These are phyloP conservation scores for Haematococcus sp. DNA, from an alignment of 139 green algal species.

Conservation along the genomic window DNA sequence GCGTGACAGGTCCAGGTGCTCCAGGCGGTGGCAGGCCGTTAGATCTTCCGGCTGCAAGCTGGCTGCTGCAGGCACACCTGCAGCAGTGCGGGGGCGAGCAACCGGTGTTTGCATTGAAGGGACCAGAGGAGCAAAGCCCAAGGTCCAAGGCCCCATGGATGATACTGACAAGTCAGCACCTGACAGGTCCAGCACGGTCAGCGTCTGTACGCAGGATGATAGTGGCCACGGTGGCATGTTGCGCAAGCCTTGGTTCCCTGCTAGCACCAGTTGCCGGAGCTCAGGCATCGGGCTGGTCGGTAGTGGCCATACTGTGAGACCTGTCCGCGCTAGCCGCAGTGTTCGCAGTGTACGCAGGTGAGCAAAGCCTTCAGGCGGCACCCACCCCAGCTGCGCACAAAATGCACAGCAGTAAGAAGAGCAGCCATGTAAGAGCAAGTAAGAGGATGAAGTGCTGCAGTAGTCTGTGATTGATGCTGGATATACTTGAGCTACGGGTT, in stretches of 20 bases:
- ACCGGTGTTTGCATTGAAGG: too few relatives aligned
- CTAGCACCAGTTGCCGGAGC: constrained; percentile 31
- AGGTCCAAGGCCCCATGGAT: too few relatives aligned
- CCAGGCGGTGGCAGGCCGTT: constrained; percentile 6
- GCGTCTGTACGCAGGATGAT: constrained; percentile 17
- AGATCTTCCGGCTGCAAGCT: constrained; percentile 12
- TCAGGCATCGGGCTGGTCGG: background rate
- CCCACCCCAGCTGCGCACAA: background rate
- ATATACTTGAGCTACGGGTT: too few relatives aligned
- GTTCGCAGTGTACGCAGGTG: constrained; percentile 14
- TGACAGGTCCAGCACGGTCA: constrained; percentile 37
- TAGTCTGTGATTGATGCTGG: too few relatives aligned
- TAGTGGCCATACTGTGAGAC: constrained; percentile 36
- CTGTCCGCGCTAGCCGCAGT: constrained; percentile 23
- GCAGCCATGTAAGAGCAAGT: too few relatives aligned
- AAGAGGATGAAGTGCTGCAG: too few relatives aligned
- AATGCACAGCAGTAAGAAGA: too few relatives aligned
- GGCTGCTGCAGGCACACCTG: constrained; percentile 17
- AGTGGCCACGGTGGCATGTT: constrained; percentile 20
- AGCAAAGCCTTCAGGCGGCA: constrained; percentile 9
- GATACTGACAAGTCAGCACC: too few relatives aligned
- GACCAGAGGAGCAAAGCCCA: too few relatives aligned
- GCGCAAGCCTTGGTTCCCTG: background rate
- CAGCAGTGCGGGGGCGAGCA: background rate
- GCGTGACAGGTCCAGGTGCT: constrained; percentile 16